Evolutionary conservation across 2,329 filamentous ascomycete species (phyloP), one percentile per base, ranked within the genome.

Genomic region (Nothopassalora personata): DNA sequence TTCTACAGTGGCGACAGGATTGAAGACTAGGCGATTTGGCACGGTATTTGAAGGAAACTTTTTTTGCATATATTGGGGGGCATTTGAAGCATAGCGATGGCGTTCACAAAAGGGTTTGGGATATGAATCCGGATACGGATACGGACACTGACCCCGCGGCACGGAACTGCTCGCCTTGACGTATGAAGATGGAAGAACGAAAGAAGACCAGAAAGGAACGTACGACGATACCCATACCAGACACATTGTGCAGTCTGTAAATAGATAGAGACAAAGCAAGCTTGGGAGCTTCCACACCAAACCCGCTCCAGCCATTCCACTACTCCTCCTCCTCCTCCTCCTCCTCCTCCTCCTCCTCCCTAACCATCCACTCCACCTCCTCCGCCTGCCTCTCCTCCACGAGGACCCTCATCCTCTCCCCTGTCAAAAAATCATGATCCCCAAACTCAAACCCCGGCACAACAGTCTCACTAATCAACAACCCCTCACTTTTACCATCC

Each of bases 381-480:
- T 74, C 68, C 1, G 76, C 77, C 64, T 81, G 76, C 30, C 82
- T 77, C 23, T 77, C 67, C 0, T 79, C 78, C 1, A 89, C 71
- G 31, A 88, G 64, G n/a, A 79, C 73, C 45, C 72, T 68, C 63
- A 88, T 75, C 11, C 75, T 75, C 50, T 81, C 76, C 13, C 69
- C 70, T 5, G 75, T 78, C 66, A 90, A 76, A 66, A 89, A 89
- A 68, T 88, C 84, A 70, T 89, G 85, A 70, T 89, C 85, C 58
- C 76, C 77, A 64, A 78, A 87, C 67, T 88, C 85, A 66, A 89
- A 89, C 0, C 86, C 86, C 0, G 86, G 86, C 7, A 87, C 78
- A 1, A 87, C 85, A 0, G 84, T 87, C 76, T 89, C 85, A 51
- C 81, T 84, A 60, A 89, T 88, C 73, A 89, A 74, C 65, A 87